Evolutionary conservation across 352 stramenopile species (phyloP), one percentile per base, ranked within the genome.

Genomic region (Blastocystis sp.): DNA sequence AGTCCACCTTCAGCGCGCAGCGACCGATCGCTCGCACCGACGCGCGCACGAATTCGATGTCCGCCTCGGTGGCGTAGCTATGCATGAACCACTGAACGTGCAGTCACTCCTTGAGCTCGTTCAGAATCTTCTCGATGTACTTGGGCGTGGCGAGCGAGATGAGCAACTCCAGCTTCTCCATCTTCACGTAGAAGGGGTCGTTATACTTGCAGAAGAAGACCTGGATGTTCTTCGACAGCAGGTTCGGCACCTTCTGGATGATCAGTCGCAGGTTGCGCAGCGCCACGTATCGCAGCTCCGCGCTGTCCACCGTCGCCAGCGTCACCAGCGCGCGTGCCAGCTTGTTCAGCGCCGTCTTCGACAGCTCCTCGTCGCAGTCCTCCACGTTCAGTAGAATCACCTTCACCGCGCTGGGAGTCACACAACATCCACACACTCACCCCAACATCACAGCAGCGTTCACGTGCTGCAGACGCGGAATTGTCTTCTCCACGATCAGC

Each of bases 201-300:
- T 99, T 99, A 93, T 99, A 99, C 92, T 98, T 98, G 94, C 96
- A 99, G 89, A 99, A 99, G 91, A 99, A 97, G 38, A 96, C 93
- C 59, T 80, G 70, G 59, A 95, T 95, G 89, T 95, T 93, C 89
- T 97, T 97, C 76, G 97, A 93, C 19, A 99, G 91, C 87, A 98
- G 98, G 28, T 91, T 92, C 19, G 95, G 95, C 6, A 95, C 92
- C 91, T 98, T 98, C 90, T 98, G 96, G 43, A 99, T 96, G 90
- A 99, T 98, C 19, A 99, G 90, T 90, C 98, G 98, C 89, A 99
- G 98, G 91, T 99, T 99, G 57, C 96, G 92, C 80, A 99, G 90
- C 52, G 96, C 97, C 10, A 99, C 96, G 90, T 99, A 99, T 91
- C 98, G 96, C 89, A 98, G 98, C 92, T 99, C 97, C 0, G 96